Conservation (phyloP, 1,284 basidiomycete genomes). For the Ustilago crameri region DNA sequence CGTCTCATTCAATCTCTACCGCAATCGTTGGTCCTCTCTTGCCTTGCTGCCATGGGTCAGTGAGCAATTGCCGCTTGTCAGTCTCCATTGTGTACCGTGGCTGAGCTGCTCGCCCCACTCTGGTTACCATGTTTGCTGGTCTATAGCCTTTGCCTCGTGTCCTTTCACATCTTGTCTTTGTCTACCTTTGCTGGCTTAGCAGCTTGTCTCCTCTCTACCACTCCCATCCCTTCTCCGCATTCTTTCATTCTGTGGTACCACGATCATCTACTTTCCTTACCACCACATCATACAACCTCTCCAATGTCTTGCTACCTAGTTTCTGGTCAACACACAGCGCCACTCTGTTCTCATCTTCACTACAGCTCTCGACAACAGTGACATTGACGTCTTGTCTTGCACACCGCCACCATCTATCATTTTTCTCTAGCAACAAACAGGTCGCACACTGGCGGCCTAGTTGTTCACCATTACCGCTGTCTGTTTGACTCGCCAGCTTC, state of each 20-base stretch:
- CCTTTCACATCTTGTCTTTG: slow-evolving; percentile 2
- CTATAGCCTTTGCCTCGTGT: slow-evolving; percentile 4
- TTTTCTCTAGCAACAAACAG: slow-evolving; percentile 15
- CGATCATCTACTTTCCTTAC: slow-evolving; percentile 1
- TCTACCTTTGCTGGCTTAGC: not conserved
- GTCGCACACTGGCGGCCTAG: slow-evolving; percentile 28
- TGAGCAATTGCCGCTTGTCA: slow-evolving; percentile 13
- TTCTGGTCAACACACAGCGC: not conserved
- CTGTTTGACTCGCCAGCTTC: slow-evolving; percentile 31
- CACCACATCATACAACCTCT: slow-evolving; percentile 1
- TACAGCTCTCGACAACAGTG: slow-evolving; percentile 1
- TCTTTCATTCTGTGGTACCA: slow-evolving; percentile 3
- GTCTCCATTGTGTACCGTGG: slow-evolving; percentile 17
- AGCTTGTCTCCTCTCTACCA: not conserved
- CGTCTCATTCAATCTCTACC: slow-evolving; percentile 16
- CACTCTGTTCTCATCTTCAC: not conserved
- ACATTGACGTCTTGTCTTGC: not conserved
- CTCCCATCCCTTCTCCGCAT: not conserved
- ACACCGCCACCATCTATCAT: not conserved
- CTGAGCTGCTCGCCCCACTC: slow-evolving; percentile 10
- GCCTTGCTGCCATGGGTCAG: slow-evolving; percentile 3
- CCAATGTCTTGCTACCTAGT: not conserved
- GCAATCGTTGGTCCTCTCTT: not conserved
- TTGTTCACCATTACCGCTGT: slow-evolving; percentile 40
- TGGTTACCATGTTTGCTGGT: slow-evolving; percentile 1